A percentile compares a stretch with the other conserved stretches of the same genome.
Conservation (phyloP, 2,329 filamentous ascomycete genomes). For the Diaporthe ampelina region DNA sequence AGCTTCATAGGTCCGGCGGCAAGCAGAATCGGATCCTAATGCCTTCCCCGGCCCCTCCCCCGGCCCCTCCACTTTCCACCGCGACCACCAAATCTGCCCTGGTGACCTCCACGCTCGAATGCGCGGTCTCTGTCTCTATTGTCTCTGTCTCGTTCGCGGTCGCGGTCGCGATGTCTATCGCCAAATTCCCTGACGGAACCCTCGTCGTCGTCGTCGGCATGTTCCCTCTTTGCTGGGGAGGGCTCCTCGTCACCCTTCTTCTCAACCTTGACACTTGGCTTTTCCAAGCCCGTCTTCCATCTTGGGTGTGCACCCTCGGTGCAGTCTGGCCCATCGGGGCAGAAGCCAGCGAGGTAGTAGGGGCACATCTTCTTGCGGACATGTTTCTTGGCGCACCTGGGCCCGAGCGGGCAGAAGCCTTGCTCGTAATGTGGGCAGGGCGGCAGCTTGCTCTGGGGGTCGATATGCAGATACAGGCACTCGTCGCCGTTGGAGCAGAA, state of each 20-base stretch:
- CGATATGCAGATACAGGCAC: slow-evolving; percentile 92
- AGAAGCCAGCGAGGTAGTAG: slow-evolving; percentile 95
- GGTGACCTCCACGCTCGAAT: slow-evolving; percentile 43
- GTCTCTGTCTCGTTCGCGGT: not conserved
- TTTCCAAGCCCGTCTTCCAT: slow-evolving; percentile 83
- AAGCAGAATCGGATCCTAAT: slow-evolving; percentile 11
- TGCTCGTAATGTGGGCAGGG: slow-evolving; percentile 93
- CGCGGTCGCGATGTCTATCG: slow-evolving; percentile 47
- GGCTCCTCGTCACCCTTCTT: slow-evolving; percentile 70
- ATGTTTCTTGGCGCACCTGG: slow-evolving; percentile 89
- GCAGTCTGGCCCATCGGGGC: slow-evolving; percentile 83
- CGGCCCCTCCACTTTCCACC: slow-evolving; percentile 52
- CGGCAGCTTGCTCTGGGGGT: slow-evolving; percentile 82
- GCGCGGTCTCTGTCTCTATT: slow-evolving; percentile 49
- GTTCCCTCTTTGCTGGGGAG: slow-evolving; percentile 58
- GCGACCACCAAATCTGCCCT: slow-evolving; percentile 51
- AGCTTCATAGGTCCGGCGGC: too few relatives aligned
- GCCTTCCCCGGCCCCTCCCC: slow-evolving; percentile 48
- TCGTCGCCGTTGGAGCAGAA: slow-evolving; percentile 98
- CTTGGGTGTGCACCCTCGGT: slow-evolving; percentile 85
- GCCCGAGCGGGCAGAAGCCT: slow-evolving; percentile 94
- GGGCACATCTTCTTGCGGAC: slow-evolving; percentile 84
- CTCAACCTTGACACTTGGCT: slow-evolving; percentile 79
- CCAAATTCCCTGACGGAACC: slow-evolving; percentile 55
- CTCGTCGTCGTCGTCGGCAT: slow-evolving; percentile 49